phyloP scores from a whole-genome alignment of 345 rosid species.

The Murraya koenigii region DNA sequence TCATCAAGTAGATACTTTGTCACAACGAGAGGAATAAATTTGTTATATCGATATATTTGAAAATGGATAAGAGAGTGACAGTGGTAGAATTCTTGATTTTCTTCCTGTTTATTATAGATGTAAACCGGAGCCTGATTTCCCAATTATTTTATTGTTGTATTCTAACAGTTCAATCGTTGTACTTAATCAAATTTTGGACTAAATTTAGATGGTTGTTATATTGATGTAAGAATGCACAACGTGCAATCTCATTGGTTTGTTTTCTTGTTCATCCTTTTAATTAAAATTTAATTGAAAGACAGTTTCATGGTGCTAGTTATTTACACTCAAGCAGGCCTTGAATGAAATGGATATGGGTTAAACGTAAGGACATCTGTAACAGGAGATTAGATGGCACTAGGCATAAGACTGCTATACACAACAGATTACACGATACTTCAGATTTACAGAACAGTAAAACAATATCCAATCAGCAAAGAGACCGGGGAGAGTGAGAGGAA shows the following conservation, averaged over 20 bases:
- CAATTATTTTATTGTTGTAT: neutral
- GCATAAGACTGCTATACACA: neutral
- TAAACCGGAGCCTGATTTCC: neutral
- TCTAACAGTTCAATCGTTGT: neutral
- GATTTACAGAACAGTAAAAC: neutral
- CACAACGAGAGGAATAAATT: constrained; percentile 14
- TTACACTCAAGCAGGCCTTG: neutral
- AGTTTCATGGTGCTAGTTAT: neutral
- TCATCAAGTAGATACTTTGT: neutral
- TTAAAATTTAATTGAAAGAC: neutral
- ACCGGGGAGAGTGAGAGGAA: neutral
- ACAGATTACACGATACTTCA: neutral
- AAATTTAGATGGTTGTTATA: neutral
- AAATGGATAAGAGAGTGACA: neutral
- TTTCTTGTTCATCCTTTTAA: neutral
- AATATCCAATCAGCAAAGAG: neutral
- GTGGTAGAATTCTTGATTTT: neutral
- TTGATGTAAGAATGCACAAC: neutral
- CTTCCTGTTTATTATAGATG: neutral
- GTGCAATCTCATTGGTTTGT: neutral
- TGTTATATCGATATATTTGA: neutral
- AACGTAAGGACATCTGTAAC: neutral
- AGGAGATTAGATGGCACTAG: neutral
- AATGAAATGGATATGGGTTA: neutral
- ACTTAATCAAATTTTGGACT: neutral